Base-by-base conservation (phyloP, 208 protist genomes). In the Trypanosoma cruzi region DNA sequence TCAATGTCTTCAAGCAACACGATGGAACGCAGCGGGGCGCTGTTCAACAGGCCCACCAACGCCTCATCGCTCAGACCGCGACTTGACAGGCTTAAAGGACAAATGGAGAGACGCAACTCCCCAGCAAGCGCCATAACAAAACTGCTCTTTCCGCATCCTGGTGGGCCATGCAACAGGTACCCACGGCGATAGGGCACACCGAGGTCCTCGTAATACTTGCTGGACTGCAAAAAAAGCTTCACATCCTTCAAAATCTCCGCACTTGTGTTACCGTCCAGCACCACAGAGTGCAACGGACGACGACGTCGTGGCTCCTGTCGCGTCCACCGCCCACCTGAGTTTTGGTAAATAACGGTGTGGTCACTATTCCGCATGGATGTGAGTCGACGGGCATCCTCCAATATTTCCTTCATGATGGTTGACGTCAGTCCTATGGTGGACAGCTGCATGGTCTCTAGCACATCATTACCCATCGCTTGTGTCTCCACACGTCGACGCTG, bases 1-100 rank as follows among this genome's bases (percentile, higher is more conserved):
- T 98, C 98, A 57, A 99, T 91, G 73, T 99, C 98, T 64, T 99
- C 98, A 24, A 99, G 76, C 1, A 99, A 80, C 14, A 99, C 80
- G 42, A 98, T 91, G 14, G 93, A 92, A 53, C 88, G 79, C 44
- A 82, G 62, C n/a, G 92, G 85, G 8, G 91, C 84, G 14, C 69
- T 90, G 76, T 97, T 94, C 24, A 99, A 71, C 63, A 98, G 83
- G 28, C 77, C 72, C 52, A 90, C 81, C 36, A 99, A 78, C 26
- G 86, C 71, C 28, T 98, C 93, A 69, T 98, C 96, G 36, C 82
- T 86, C 6, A 98, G 71, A 26, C 85, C 81, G 7, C 90, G 76
- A 61, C 94, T 92, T 16, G 81, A 90, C 40, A 98, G 73, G 74
- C 89, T 97, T n/a, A 99, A 84, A 11, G 98, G 86, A 56, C 88